Base-by-base conservation (phyloP, 2,329 filamentous ascomycete genomes). In the Bisporella sp. region DNA sequence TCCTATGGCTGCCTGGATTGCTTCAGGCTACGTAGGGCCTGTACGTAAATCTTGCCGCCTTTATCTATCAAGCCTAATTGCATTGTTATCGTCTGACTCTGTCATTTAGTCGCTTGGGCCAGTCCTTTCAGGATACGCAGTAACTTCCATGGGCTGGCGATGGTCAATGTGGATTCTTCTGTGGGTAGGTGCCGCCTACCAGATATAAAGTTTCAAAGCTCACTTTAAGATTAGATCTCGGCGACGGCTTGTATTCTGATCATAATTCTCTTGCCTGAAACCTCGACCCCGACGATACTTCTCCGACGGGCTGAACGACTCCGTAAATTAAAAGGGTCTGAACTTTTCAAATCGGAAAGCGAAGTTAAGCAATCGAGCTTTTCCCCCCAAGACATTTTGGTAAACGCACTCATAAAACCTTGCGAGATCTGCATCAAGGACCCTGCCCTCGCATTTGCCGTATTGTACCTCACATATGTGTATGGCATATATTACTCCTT, bases 401-500 rank as follows among this genome's bases (percentile, higher is more conserved):
- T 73, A 43, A 76, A 82, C 46, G 76, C 81, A 1, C 69, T 85
- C 33, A 73, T 82, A 65, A 79, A 79, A 65, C 82, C 81, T 2
- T 65, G 77, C 11, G 73, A 80, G 64, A 79, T 84, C 58, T 80
- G 73, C 5, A 54, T 82, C 61, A 76, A 79, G 60, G 80, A 84
- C 50, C 81, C 81, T 0, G 77, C 80, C 9, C 74, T 85, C 56
- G 64, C 80, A 52, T 84, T 85, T 64, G 74, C 79, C 1, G 78
- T 82, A 59, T 50, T 82, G 37, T 85, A 84, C 65, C 79, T 76
- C 3, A 75, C 75, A 48, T 73, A 84, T 57, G 74, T 79, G 57
- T 85, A 83, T 64, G 77, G 72, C 48, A 81, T 79, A 61, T 81
- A 80, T 69, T 80, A 80, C 59, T 74, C 71, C 41, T 85, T 76